Evolutionary conservation across 345 rosid genomes (phyloP), one percentile per base, ranked within the genome.

Genomic region (Durio zibethinus): DNA sequence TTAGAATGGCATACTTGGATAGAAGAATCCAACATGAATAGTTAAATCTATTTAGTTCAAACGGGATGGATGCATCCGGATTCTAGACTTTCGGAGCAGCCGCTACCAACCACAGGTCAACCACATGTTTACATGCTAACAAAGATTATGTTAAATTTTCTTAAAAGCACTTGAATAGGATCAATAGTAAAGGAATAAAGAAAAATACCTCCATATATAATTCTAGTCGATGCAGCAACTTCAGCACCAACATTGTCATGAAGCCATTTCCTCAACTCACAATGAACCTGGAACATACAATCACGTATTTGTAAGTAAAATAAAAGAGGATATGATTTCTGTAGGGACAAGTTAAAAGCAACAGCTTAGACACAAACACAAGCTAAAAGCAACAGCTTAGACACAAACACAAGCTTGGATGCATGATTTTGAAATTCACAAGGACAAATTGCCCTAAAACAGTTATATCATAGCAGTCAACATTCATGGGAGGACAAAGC

Each of bases 241-340:
- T 87, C 92, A 35, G 86, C 80, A 73, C 91, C 76, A 23, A 86
- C 90, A 80, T 90, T 88, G 53, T 86, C 82, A 3, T 75, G 75
- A 53, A 91, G 87, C 93, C 93, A 91, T 76, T 88, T 87, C 85
- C 97, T 91, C 84, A 91, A 81, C 48, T 87, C 90, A 61, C 29
- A 48, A 83, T 91, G 93, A 59, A 91, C 92, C 96, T 89, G 81
- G 38, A 68, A 12, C 36, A 42, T 10, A 35, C 48, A 77, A 68
- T 52, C 48, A 29, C 50, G 2, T 23, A 40, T 64, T 10, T 9
- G 25, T 29, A 15, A 29, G 23, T 10, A 73, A 10, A 48, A 65
- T 7, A 25, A 81, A 60, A 48, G 3, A 48, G 40, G 0, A 33
- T 16, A 70, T 29, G 42, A 1, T 71, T 70, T 47, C 38, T 27